A percentile compares a stretch with the other conserved stretches of the same genome.
phyloP scores from a whole-genome alignment of 345 rosid species.

The Pseudoturritis turrita region DNA sequence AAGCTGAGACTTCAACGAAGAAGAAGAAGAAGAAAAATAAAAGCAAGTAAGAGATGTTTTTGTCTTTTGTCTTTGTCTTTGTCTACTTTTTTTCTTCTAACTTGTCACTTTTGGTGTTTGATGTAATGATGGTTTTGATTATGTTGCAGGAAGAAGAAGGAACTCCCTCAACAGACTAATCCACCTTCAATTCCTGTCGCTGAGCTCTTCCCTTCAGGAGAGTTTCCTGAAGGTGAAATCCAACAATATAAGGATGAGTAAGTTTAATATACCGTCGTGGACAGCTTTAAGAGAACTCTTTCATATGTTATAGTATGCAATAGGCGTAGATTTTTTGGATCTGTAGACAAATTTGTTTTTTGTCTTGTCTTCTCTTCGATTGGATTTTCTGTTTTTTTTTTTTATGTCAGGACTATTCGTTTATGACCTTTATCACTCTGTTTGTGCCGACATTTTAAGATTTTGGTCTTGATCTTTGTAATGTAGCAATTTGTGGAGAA shows the following conservation, averaged over 20 bases:
- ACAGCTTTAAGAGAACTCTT: neutral
- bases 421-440: neutral
- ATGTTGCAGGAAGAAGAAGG: conserved; percentile 78
- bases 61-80: neutral
- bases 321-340: neutral
- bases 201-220: conserved; percentile 88
- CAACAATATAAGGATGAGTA: conserved; percentile 92
- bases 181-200: conserved; percentile 77
- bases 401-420: neutral
- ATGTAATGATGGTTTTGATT: neutral
- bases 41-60: conserved; percentile 68
- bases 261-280: conserved; percentile 27
- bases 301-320: neutral
- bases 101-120: neutral
- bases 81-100: neutral
- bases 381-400: neutral
- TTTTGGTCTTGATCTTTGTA: conserved; percentile 3
- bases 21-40: conserved; percentile 96
- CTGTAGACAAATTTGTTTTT: neutral
- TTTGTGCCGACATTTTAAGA: neutral
- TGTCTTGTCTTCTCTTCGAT: neutral
- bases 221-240: conserved; percentile 97
- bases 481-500: conserved; percentile 86
- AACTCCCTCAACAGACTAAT: conserved; percentile 62
- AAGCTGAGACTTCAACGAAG: conserved; percentile 63